Conservation (phyloP, 352 stramenopile species). For the Pythium utonaiense region DNA sequence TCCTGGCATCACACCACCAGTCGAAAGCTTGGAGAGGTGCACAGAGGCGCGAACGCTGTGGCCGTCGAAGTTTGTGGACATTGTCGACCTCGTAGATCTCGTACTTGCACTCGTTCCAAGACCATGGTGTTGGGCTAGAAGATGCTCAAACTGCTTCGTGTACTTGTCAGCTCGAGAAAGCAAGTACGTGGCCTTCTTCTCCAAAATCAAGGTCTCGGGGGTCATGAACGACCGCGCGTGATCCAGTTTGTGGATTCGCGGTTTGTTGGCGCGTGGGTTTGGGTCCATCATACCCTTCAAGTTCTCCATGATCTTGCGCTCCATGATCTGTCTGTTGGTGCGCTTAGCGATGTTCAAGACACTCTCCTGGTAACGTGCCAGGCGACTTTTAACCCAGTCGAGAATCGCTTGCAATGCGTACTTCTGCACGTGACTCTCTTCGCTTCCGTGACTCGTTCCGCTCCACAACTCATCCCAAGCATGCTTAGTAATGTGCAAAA, state of each 20-base stretch:
- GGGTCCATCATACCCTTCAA: slow-evolving; percentile 28
- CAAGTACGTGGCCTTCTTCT: slow-evolving; percentile 65
- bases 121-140: slow-evolving; percentile 2
- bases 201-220: slow-evolving; percentile 40
- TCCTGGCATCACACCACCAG: background rate
- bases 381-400: slow-evolving; percentile 44
- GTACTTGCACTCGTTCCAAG: background rate
- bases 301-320: slow-evolving; percentile 29
- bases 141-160: slow-evolving; percentile 16
- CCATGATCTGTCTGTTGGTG: slow-evolving; percentile 29
- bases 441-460: slow-evolving; percentile 19
- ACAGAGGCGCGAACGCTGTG: background rate
- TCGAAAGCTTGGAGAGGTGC: background rate
- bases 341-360: slow-evolving; percentile 41
- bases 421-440: slow-evolving; percentile 46
- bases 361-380: slow-evolving; percentile 38
- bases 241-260: background rate
- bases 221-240: slow-evolving; percentile 24
- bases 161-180: slow-evolving; percentile 43
- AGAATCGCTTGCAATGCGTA: slow-evolving; percentile 56
- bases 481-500: slow-evolving; percentile 57
- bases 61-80: slow-evolving; percentile 9
- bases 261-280: background rate
- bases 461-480: slow-evolving; percentile 65
- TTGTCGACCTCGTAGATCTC: background rate